A percentile compares a stretch with the other conserved stretches of the same genome.
Conservation (phyloP, 1,139 yeast genomes). For the Pichia sp. region DNA sequence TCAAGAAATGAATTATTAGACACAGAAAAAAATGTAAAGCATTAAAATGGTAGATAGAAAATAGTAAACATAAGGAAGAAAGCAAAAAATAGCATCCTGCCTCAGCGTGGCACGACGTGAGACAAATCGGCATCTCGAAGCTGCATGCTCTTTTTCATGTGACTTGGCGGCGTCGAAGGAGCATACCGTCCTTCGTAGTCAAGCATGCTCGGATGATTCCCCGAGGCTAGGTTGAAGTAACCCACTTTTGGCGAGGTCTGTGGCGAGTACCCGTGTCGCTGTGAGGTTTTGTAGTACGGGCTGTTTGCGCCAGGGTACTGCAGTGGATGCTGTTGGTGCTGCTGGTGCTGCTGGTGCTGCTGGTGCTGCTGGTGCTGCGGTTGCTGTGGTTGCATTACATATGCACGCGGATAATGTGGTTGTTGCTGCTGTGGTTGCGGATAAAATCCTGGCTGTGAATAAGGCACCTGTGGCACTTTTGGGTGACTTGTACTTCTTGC, state of each 20-base stretch:
- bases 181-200: not conserved
- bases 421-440: conserved; percentile 1
- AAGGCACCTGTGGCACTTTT: not conserved
- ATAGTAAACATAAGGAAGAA: not conserved
- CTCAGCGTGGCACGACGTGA: conserved; percentile 13
- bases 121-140: conserved; percentile 15
- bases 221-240: not conserved
- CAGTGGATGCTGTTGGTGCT: not conserved
- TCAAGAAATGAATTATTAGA: not conserved
- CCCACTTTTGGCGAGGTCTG: conserved; percentile 7
- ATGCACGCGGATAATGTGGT: not conserved
- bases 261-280: conserved; percentile 5
- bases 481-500: not conserved
- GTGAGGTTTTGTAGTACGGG: conserved; percentile 1
- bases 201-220: not conserved
- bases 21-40: not conserved
- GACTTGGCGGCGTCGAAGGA: conserved; percentile 1
- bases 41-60: not conserved
- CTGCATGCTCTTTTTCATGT: conserved; percentile 7
- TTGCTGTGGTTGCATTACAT: not conserved
- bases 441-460: not conserved
- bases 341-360: not conserved
- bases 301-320: not conserved
- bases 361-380: not conserved
- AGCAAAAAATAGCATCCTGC: not conserved